Evolutionary conservation across 306 rosid species (phyloP).

Genomic region (Oemleria cerasiformis): DNA sequence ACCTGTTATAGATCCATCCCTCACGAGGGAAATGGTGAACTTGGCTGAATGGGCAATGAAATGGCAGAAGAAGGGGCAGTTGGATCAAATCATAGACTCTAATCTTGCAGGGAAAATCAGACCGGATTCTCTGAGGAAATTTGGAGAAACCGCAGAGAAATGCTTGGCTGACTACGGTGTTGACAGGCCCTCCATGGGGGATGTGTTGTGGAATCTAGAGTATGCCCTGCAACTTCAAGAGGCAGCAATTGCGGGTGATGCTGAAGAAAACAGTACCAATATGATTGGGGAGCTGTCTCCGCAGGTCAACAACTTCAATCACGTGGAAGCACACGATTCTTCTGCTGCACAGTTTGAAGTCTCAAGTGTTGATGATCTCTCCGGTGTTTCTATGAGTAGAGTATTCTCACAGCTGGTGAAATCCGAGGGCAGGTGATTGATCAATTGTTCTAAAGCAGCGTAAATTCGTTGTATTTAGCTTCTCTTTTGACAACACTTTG

Average conservation of each 20-base stretch:
- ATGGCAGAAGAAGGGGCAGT: constrained; percentile 78
- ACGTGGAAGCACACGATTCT: constrained; percentile 39
- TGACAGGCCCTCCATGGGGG: constrained; percentile 91
- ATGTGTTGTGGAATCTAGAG: constrained; percentile 84
- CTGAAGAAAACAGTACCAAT: constrained; percentile 84
- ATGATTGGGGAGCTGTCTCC: constrained; percentile 83
- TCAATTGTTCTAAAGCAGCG: constrained; percentile 23
- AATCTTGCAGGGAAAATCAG: constrained; percentile 59
- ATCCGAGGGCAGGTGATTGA: constrained; percentile 71
- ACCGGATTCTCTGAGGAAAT: constrained; percentile 78
- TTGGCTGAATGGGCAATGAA: constrained; percentile 95
- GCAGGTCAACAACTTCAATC: constrained; percentile 58
- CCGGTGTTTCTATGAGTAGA: constrained; percentile 87
- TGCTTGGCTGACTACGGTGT: constrained; percentile 83
- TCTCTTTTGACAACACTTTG: constrained; percentile 19
- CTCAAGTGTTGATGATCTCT: constrained; percentile 59
- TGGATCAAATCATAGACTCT: constrained; percentile 71
- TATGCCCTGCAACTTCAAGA: constrained; percentile 82
- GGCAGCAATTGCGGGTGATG: constrained; percentile 58
- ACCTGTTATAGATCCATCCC: constrained; percentile 86
- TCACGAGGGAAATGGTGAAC: constrained; percentile 80
- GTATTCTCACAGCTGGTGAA: constrained; percentile 89
- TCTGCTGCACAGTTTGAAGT: constrained; percentile 42
- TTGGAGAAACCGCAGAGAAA: constrained; percentile 86
- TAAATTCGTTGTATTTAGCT: constrained; percentile 10